A percentile compares a stretch with the other conserved stretches of the same genome.
Conservation (phyloP, 768 basidiomycete species). For the Boletus pseudo-olivaceus region DNA sequence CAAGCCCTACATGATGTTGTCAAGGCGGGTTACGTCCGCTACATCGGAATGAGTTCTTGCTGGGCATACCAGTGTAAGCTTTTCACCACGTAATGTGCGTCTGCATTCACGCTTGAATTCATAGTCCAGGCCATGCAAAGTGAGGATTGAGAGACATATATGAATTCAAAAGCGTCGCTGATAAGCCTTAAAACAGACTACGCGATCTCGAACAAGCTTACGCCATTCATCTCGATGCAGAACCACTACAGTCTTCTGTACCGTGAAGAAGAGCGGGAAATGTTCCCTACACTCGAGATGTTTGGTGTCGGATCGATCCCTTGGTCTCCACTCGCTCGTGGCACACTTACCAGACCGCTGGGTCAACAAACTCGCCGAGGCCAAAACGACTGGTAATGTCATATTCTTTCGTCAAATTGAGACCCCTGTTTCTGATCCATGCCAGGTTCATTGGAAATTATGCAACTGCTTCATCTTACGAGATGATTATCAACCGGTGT, state of each 20-base stretch:
- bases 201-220: conserved; percentile 41
- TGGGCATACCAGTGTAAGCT: conserved; percentile 39
- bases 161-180: neutral
- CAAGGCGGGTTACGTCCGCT: conserved; percentile 45
- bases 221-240: conserved; percentile 64
- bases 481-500: conserved; percentile 28
- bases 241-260: conserved; percentile 56
- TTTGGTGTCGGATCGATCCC: conserved; percentile 45
- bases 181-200: conserved; percentile 28
- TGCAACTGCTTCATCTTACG: conserved; percentile 21
- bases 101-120: conserved; percentile 3
- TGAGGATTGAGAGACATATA: conserved; percentile 5
- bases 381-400: conserved; percentile 22
- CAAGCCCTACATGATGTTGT: conserved; percentile 51
- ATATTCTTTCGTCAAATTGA: neutral
- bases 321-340: conserved; percentile 43
- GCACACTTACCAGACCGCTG: conserved; percentile 34
- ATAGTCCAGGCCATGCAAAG: conserved; percentile 41
- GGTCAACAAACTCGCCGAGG: conserved; percentile 28
- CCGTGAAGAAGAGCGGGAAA: conserved; percentile 58
- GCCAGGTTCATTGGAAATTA: conserved; percentile 26
- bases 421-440: conserved; percentile 1
- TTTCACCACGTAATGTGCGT: neutral
- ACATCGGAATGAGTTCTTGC: conserved; percentile 44
- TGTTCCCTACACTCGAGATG: conserved; percentile 50